Base-by-base conservation (phyloP, 805 yeast species). In the Ogataea saltuana region DNA sequence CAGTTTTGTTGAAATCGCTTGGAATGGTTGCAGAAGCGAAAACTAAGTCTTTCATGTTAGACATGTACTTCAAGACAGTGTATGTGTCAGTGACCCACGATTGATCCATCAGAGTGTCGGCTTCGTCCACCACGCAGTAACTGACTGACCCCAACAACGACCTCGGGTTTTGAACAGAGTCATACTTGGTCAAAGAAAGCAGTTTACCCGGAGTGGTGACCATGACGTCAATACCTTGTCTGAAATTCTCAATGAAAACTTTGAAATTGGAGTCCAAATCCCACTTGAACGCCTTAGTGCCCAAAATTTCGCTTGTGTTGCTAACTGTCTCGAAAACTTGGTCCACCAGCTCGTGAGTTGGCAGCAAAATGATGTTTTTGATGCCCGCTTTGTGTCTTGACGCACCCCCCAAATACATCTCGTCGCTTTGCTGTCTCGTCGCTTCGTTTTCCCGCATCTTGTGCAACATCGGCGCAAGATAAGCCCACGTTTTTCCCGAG, bases 401-500 rank as follows among this genome's bases (percentile, higher is more conserved):
- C 7, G 45, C 18, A 7, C 42, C 50, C 9, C 49, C 54, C 49
- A 48, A 17, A 33, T 49, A 11, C 59, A 23, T 29, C 22, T 43
- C 67, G 70, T 74, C 71, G 3, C 60, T 57, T 4, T 68, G 71
- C 0, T 63, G 58, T 10, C 40, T 41, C 39, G 61, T 70, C 2
- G 62, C 45, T 44, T 83, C 81, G 39, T 76, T 79, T 45, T 82
- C 81, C 46, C 80, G 76, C 49, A 90, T 63, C 49, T 77, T 79
- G 36, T 88, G 84, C 28, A 90, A 50, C 26, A 91, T 49, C 0
- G 96, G 90, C 0, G 85, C 80, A 47, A 93, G 59, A 58, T 90
- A 91, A 0, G 97, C 89, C 81, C 96, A 81, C 0, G 99, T 91
- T 60, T 91, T 91, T 7, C 99, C 99, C 0, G 96, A 85, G 0